Conservation (phyloP, 257 asterid genomes). For the Ocimum tenuiflorum region DNA sequence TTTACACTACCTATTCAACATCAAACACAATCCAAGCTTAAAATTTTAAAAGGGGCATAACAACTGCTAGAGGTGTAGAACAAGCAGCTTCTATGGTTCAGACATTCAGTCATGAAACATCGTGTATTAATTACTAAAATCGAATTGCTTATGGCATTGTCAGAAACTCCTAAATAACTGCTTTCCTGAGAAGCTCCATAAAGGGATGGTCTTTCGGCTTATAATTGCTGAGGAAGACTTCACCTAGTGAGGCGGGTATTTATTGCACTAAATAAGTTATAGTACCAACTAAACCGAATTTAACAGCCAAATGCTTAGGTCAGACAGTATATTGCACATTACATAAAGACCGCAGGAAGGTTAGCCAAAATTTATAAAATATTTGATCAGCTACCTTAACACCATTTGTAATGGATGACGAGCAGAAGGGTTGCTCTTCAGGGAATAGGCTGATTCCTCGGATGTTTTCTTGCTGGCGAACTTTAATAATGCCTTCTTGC, state of each 20-base stretch:
- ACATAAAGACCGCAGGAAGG: not conserved
- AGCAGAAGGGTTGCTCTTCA: conserved; percentile 63
- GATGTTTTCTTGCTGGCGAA: conserved; percentile 42
- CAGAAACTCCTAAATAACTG: not conserved
- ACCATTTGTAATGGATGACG: conserved; percentile 63
- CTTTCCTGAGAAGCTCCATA: not conserved
- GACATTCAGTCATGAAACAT: not conserved
- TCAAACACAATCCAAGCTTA: not conserved
- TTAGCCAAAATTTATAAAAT: not conserved
- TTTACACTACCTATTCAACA: not conserved
- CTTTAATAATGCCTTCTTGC: conserved; percentile 54
- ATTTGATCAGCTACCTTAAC: conserved; percentile 53
- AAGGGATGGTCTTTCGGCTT: not conserved
- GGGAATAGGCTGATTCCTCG: conserved; percentile 67
- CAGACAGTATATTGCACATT: not conserved
- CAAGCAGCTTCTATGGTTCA: not conserved
- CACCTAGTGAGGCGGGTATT: not conserved
- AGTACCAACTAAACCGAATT: not conserved
- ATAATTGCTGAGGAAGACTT: not conserved
- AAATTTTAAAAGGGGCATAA: not conserved
- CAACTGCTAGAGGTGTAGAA: not conserved
- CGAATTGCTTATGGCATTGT: not conserved
- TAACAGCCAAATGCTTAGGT: not conserved
- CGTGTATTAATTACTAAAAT: not conserved
- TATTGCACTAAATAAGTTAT: not conserved